These are phyloP conservation scores for Yamadazyma blattariae DNA, from an alignment of 1,139 yeast genomes.

Conservation along the genomic window DNA sequence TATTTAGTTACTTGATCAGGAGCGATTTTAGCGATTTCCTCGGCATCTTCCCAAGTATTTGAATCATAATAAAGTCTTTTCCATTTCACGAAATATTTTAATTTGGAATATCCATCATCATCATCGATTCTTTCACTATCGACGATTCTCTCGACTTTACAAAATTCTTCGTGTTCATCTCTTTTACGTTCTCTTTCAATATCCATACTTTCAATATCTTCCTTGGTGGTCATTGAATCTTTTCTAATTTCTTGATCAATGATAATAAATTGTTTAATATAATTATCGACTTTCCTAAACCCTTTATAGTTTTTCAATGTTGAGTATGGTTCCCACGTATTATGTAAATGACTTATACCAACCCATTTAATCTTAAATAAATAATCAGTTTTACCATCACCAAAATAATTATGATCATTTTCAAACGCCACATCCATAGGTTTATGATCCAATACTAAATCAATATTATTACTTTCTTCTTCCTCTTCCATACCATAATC, in stretches of 20 bases:
- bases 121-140: constrained; percentile 75
- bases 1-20: constrained; percentile 83
- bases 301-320: constrained; percentile 64
- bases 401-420: constrained; percentile 34
- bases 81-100: constrained; percentile 92
- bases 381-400: constrained; percentile 52
- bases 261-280: constrained; percentile 73
- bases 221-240: constrained; percentile 80
- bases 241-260: constrained; percentile 71
- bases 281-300: constrained; percentile 82
- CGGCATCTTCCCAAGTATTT: constrained; percentile 96
- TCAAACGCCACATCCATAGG: too few relatives aligned
- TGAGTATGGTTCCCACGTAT: constrained; percentile 85
- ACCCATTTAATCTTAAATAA: constrained; percentile 83
- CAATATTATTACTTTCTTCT: constrained; percentile 47
- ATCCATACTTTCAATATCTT: constrained; percentile 91
- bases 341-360: constrained; percentile 85
- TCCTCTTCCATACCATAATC: constrained; percentile 38
- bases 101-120: constrained; percentile 56
- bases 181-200: constrained; percentile 80
- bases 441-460: constrained; percentile 54
- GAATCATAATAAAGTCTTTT: constrained; percentile 89
- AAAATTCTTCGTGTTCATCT: constrained; percentile 82
- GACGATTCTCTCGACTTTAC: constrained; percentile 85
- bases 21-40: constrained; percentile 76